Evolutionary conservation across 2,329 filamentous ascomycete genomes (phyloP).

Genomic region (Xylaria sp.): DNA sequence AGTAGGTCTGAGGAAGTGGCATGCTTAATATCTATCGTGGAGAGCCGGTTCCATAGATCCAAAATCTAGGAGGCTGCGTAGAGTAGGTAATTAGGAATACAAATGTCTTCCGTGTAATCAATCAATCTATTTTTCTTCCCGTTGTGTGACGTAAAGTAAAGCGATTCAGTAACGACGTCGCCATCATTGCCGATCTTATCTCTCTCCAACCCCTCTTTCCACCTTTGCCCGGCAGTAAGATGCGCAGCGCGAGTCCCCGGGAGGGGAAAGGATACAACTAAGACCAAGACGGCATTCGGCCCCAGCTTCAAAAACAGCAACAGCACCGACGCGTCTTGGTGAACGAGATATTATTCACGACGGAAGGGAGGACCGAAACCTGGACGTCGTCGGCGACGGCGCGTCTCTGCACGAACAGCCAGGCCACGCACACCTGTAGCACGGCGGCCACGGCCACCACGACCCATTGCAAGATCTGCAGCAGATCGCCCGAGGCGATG

Average conservation of each 20-base stretch:
- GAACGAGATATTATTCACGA: neutral
- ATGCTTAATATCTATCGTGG: neutral
- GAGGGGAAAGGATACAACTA: neutral
- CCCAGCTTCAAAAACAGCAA: neutral
- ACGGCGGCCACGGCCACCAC: neutral
- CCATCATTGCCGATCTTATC: neutral
- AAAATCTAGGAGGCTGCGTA: neutral
- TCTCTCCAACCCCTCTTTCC: neutral
- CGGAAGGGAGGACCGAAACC: neutral
- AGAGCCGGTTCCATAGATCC: neutral
- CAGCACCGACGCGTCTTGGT: neutral
- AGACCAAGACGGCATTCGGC: neutral
- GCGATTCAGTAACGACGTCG: neutral
- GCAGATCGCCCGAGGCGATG: neutral
- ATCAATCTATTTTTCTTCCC: neutral
- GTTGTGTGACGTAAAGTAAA: neutral
- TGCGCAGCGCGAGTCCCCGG: neutral
- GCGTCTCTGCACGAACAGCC: conserved; percentile 1
- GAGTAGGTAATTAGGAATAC: too few relatives aligned
- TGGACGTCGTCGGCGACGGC: neutral
- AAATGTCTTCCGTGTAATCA: neutral
- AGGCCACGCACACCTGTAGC: neutral
- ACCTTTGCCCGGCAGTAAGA: neutral
- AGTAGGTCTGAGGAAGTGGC: neutral
- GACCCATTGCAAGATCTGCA: neutral